A percentile compares a stretch with the other conserved stretches of the same genome.
phyloP scores from a whole-genome alignment of 2,329 filamentous ascomycete species.

The Colletotrichum limetticola region DNA sequence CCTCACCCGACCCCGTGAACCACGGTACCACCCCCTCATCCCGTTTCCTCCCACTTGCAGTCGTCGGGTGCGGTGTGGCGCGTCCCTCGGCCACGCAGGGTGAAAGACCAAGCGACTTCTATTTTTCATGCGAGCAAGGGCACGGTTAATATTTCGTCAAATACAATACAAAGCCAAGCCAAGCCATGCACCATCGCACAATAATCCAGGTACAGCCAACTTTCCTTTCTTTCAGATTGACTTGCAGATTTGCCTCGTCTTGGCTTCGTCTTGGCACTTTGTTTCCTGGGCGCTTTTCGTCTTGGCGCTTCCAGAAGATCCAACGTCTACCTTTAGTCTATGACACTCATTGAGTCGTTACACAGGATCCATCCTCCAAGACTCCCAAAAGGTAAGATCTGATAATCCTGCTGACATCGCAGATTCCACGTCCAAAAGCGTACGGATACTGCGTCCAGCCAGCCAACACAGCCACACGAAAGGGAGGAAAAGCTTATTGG shows the following conservation, averaged over 20 bases:
- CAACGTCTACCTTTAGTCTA: background rate
- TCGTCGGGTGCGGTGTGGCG: background rate
- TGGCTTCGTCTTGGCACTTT: background rate
- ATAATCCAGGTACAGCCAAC: conserved; percentile 6
- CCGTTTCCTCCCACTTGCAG: background rate
- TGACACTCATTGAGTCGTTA: background rate
- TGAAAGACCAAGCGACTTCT: background rate
- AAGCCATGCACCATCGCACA: conserved; percentile 16
- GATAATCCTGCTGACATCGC: background rate
- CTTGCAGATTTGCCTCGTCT: conserved; percentile 11
- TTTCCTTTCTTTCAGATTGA: conserved; percentile 14
- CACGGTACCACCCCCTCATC: conserved; percentile 3
- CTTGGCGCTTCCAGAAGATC: background rate
- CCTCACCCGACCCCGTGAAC: background rate
- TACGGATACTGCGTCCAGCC: background rate
- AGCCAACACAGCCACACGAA: background rate
- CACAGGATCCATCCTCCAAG: background rate
- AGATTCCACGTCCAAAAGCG: background rate
- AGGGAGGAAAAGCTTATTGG: background rate
- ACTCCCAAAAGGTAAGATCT: background rate
- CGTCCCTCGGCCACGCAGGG: background rate
- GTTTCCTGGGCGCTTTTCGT: background rate
- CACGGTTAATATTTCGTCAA: conserved; percentile 1
- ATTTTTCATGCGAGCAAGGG: conserved; percentile 24
- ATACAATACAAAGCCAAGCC: conserved; percentile 19